Evolutionary conservation across 257 asterid genomes (phyloP).

Genomic region (Craterostigma plantagineum): DNA sequence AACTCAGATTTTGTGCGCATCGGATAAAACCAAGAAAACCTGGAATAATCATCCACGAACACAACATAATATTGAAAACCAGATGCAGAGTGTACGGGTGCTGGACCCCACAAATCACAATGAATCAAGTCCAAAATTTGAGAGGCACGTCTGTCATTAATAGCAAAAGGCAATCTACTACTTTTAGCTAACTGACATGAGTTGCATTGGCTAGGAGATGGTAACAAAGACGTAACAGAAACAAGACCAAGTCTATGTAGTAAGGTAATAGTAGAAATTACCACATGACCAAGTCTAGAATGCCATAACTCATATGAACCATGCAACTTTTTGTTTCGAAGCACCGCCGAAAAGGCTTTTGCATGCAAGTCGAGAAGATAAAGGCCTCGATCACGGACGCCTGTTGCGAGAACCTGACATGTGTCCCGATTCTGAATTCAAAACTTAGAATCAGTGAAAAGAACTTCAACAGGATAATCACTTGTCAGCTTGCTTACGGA

Average conservation of each 20-base stretch:
- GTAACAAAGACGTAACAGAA: constrained; percentile 1
- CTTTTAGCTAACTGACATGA: constrained; percentile 2
- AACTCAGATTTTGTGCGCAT: not conserved
- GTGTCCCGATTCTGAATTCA: constrained; percentile 1
- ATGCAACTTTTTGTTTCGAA: not conserved
- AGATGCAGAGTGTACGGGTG: not conserved
- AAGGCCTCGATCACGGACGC: not conserved
- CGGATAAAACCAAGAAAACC: not conserved
- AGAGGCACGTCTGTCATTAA: not conserved
- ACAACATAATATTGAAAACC: not conserved
- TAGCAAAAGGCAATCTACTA: not conserved
- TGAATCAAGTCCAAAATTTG: constrained; percentile 1
- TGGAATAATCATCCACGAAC: constrained; percentile 1
- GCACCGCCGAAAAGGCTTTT: not conserved
- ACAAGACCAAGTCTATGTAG: not conserved
- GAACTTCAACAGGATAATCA: not conserved
- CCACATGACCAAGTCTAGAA: constrained; percentile 1
- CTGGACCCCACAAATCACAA: constrained; percentile 4
- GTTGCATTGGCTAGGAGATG: not conserved
- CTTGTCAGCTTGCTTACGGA: constrained; percentile 1
- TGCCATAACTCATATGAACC: constrained; percentile 4
- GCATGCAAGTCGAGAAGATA: not conserved
- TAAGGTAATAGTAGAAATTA: not conserved
- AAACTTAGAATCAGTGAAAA: not conserved
- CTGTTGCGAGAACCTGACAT: not conserved